phyloP scores from a whole-genome alignment of 345 rosid genomes.

The Linum trigynum region DNA sequence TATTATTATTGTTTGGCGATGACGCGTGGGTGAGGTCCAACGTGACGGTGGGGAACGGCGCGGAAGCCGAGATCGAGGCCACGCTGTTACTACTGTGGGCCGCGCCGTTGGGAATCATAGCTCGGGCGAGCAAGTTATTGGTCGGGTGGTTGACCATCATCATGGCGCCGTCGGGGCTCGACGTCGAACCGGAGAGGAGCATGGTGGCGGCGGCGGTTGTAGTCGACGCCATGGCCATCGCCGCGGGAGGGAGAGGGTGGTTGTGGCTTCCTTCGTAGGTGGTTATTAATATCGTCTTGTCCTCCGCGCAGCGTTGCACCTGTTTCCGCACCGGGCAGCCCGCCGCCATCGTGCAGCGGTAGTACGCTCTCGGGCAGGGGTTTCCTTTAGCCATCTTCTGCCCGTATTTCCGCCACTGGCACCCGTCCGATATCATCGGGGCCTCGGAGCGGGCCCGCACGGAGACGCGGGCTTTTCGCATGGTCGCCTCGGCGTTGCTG shows the following conservation, averaged over 20 bases:
- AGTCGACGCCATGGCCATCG: slow-evolving; percentile 93
- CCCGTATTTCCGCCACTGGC: slow-evolving; percentile 97
- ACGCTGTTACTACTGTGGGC: slow-evolving; percentile 27
- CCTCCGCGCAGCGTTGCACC: slow-evolving; percentile 98
- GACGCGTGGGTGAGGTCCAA: slow-evolving; percentile 97
- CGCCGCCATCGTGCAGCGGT: slow-evolving; percentile 92
- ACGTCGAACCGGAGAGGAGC: slow-evolving; percentile 88
- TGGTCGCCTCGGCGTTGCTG: slow-evolving; percentile 61
- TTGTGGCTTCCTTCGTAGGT: slow-evolving; percentile 94
- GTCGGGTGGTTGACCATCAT: slow-evolving; percentile 59
- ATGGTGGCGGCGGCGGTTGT: slow-evolving; percentile 84
- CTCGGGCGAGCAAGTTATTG: slow-evolving; percentile 76
- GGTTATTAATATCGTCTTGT: slow-evolving; percentile 66
- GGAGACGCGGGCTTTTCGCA: slow-evolving; percentile 96
- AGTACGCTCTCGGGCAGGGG: slow-evolving; percentile 94
- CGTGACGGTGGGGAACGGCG: slow-evolving; percentile 91
- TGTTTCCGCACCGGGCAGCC: slow-evolving; percentile 96
- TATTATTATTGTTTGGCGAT: slow-evolving; percentile 26
- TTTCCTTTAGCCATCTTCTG: slow-evolving; percentile 99
- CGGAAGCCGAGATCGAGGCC: slow-evolving; percentile 98
- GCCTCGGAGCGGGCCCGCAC: slow-evolving; percentile 99
- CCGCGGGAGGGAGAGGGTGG: slow-evolving; percentile 89
- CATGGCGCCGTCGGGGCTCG: slow-evolving; percentile 58
- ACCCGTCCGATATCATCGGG: slow-evolving; percentile 86
- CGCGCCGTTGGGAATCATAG: slow-evolving; percentile 79